Conservation (phyloP, 257 asterid species). For the Buddleja alternifolia region DNA sequence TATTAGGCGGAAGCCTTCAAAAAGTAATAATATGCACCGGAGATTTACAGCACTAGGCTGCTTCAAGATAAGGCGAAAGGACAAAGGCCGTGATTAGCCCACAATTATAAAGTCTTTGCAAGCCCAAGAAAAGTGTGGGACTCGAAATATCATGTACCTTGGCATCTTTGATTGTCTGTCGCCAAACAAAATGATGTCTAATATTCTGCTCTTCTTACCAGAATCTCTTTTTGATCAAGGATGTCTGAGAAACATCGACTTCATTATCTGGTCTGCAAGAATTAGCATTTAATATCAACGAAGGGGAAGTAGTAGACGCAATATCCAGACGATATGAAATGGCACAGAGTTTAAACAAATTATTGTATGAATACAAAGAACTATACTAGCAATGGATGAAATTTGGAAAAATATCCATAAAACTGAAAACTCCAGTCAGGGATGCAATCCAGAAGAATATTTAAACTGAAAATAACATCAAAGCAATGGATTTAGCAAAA, state of each 20-base stretch:
- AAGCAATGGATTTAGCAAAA: background rate
- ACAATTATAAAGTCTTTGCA: slow-evolving; percentile 4
- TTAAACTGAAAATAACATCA: background rate
- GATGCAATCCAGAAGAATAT: background rate
- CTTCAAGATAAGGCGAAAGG: background rate
- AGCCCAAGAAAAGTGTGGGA: background rate
- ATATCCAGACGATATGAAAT: background rate
- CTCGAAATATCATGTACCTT: background rate
- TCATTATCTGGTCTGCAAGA: slow-evolving; percentile 14
- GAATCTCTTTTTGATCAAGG: background rate
- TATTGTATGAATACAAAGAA: background rate
- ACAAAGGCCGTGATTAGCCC: background rate
- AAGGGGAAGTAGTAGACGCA: background rate
- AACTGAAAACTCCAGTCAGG: background rate
- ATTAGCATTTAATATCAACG: background rate
- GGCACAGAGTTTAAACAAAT: background rate
- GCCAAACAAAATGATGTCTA: background rate
- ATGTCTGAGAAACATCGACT: background rate
- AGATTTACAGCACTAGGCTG: background rate
- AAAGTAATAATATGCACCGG: background rate
- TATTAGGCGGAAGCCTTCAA: background rate
- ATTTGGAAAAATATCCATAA: background rate
- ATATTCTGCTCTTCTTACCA: background rate
- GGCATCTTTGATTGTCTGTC: background rate
- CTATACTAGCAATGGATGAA: background rate